These are phyloP conservation scores for Torulaspora indica DNA, from an alignment of 805 yeast species.

Conservation along the genomic window DNA sequence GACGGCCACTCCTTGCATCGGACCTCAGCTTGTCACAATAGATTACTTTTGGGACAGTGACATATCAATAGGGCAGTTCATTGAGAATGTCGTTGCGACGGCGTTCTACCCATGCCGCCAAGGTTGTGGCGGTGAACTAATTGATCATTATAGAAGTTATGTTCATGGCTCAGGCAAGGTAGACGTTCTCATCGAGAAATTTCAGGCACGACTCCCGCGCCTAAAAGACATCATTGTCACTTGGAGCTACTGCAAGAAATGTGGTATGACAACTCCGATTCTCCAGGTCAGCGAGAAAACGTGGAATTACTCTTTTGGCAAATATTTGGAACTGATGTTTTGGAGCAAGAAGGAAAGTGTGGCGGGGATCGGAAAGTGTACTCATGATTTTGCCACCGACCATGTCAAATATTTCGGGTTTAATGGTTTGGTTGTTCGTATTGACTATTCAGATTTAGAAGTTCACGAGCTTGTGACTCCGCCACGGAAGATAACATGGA, in stretches of 20 bases:
- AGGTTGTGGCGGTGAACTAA: conserved; percentile 66
- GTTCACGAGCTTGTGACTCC: conserved; percentile 80
- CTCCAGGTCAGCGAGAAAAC: conserved; percentile 79
- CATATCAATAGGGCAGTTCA: conserved; percentile 80
- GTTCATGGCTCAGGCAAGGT: conserved; percentile 84
- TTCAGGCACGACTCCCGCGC: conserved; percentile 53
- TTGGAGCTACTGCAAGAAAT: conserved; percentile 87
- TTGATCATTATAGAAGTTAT: conserved; percentile 78
- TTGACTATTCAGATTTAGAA: conserved; percentile 73
- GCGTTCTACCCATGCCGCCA: conserved; percentile 67
- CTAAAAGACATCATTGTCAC: conserved; percentile 65
- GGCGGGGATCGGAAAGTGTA: conserved; percentile 60
- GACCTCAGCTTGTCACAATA: conserved; percentile 78
- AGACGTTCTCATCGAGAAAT: conserved; percentile 66
- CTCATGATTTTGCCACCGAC: conserved; percentile 74
- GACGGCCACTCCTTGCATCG: conserved; percentile 86
- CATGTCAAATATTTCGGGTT: conserved; percentile 82
- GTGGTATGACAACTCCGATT: conserved; percentile 71
- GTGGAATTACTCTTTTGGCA: conserved; percentile 90
- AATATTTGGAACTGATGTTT: conserved; percentile 79
- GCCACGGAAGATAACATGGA: conserved; percentile 62
- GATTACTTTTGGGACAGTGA: conserved; percentile 91
- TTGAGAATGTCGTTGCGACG: conserved; percentile 73
- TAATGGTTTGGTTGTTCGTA: conserved; percentile 68
- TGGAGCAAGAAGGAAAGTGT: conserved; percentile 59